phyloP scores from a whole-genome alignment of 495 filamentous ascomycete species.

The Tuber microsphaerosporum region DNA sequence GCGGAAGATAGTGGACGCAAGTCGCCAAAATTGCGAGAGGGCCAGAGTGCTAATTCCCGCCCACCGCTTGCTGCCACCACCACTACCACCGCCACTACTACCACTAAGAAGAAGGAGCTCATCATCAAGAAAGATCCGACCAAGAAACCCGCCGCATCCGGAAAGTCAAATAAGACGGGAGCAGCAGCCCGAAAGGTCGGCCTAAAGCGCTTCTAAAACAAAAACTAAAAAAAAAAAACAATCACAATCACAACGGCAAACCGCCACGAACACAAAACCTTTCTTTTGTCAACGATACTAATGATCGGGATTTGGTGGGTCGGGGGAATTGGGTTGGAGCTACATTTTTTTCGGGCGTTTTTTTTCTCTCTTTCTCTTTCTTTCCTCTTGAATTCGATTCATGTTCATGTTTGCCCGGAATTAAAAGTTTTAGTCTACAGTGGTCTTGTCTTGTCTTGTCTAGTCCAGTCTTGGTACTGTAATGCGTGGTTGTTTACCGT shows the following conservation, averaged over 20 bases:
- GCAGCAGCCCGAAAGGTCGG: conserved; percentile 28
- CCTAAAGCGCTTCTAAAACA: conserved; percentile 35
- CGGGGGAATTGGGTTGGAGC: not conserved
- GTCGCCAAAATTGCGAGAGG: conserved; percentile 34
- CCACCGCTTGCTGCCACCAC: not conserved
- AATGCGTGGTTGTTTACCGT: not conserved
- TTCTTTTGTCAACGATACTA: conserved; percentile 1
- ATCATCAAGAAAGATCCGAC: conserved; percentile 5
- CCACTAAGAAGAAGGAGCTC: not conserved
- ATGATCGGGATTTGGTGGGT: not conserved
- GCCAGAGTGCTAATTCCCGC: conserved; percentile 17
- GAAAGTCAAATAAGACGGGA: conserved; percentile 28
- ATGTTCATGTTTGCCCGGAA: not conserved
- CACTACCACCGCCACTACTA: not conserved
- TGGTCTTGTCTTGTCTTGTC: not conserved
- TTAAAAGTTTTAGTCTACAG: not conserved
- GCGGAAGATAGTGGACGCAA: conserved; percentile 32
- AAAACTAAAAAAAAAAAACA: not conserved
- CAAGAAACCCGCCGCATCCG: conserved; percentile 16
- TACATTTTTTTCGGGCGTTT: not conserved
- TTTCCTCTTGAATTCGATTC: not conserved
- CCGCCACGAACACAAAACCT: not conserved
- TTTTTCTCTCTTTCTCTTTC: not conserved
- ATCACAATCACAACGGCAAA: not conserved
- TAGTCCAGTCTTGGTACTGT: not conserved